These are phyloP conservation scores for Gossypium arboreum DNA, from an alignment of 345 rosid genomes.

Conservation along the genomic window DNA sequence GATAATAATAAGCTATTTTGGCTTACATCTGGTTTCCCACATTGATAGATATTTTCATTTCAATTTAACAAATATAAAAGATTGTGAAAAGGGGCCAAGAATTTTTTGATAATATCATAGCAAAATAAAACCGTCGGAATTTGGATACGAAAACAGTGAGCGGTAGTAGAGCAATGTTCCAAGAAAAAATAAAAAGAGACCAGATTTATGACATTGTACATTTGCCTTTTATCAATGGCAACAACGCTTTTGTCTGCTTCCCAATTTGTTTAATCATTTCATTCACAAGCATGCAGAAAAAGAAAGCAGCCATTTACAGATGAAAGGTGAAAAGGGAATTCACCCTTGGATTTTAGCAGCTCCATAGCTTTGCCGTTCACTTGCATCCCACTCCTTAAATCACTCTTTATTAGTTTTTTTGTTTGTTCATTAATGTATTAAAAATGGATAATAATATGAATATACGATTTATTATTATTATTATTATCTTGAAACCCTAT, in stretches of 20 bases:
- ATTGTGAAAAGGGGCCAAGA: too few species aligned
- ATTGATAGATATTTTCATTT: too few species aligned
- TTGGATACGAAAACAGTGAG: slow-evolving; percentile 7
- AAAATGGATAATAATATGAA: not conserved
- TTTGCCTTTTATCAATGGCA: slow-evolving; percentile 14
- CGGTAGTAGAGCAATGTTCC: not conserved
- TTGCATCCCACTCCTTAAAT: slow-evolving; percentile 19
- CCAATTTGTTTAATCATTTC: not conserved
- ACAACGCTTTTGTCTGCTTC: slow-evolving; percentile 15
- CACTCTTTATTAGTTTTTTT: slow-evolving; percentile 14
- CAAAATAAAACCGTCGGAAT: slow-evolving; percentile 16
- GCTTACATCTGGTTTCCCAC: not conserved
- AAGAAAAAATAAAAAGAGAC: slow-evolving; percentile 13
- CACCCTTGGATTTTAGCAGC: slow-evolving; percentile 21
- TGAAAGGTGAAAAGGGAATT: slow-evolving; percentile 14
- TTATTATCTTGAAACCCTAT: slow-evolving; percentile 7
- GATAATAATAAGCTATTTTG: not conserved
- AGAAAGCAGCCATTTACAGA: slow-evolving; percentile 1
- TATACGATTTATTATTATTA: not conserved
- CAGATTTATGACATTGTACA: slow-evolving; percentile 16
- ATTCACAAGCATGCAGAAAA: slow-evolving; percentile 1
- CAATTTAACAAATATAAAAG: too few species aligned
- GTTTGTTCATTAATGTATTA: not conserved
- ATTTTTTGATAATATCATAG: too few species aligned
- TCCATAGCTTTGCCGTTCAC: slow-evolving; percentile 1